These are phyloP conservation scores for Pichia norvegensis DNA, from an alignment of 1,139 yeast genomes.

Conservation along the genomic window DNA sequence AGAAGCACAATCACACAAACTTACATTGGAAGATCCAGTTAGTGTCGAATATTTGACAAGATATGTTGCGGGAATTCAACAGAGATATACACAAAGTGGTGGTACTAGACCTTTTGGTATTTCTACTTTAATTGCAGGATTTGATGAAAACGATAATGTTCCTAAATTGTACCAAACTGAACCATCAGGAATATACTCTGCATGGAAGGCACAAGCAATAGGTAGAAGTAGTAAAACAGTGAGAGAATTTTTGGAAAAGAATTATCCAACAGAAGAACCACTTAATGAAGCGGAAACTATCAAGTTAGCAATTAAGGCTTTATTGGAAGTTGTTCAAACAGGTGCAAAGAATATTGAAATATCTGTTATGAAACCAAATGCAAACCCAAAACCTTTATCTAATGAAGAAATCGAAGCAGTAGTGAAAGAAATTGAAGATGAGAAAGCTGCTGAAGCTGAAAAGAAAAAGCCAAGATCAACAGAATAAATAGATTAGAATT, in stretches of 20 bases:
- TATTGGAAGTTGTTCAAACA: conserved; percentile 94
- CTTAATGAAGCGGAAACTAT: conserved; percentile 68
- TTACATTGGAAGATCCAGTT: conserved; percentile 91
- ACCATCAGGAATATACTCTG: conserved; percentile 94
- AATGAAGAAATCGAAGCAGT: conserved; percentile 68
- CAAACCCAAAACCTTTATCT: conserved; percentile 44
- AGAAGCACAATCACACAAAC: conserved; percentile 94
- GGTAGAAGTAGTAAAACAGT: conserved; percentile 95
- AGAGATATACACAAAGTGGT: conserved; percentile 95
- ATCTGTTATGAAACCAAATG: conserved; percentile 72
- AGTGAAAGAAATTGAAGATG: conserved; percentile 82
- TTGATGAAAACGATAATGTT: conserved; percentile 72
- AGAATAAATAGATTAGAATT: conserved; percentile 13
- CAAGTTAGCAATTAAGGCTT: conserved; percentile 73
- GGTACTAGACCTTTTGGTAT: conserved; percentile 96
- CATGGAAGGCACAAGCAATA: conserved; percentile 99
- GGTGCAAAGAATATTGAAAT: conserved; percentile 96
- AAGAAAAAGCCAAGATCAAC: conserved; percentile 56
- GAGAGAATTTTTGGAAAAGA: conserved; percentile 89
- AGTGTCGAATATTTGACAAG: conserved; percentile 86
- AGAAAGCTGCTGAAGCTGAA: conserved; percentile 85
- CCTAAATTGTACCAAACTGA: conserved; percentile 92
- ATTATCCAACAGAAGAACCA: conserved; percentile 50
- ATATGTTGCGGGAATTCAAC: conserved; percentile 95
- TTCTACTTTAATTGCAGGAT: conserved; percentile 91